Percentiles rank a stretch among this genome's conserved stretches.
Conservation (phyloP, 2,329 filamentous ascomycete species). For the Sphaerulina musiva region DNA sequence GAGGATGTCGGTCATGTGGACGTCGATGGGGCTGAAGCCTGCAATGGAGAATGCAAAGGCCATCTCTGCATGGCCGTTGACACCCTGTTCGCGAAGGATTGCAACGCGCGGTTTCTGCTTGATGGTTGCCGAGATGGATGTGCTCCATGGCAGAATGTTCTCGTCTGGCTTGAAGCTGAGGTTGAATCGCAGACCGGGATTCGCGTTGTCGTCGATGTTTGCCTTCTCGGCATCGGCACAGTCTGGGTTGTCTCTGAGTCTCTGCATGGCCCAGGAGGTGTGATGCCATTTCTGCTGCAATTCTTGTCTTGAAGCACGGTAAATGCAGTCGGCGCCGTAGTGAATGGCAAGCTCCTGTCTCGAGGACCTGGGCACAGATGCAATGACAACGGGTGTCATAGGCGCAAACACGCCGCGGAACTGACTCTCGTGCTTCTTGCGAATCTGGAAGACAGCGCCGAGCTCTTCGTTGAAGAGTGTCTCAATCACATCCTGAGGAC, state of each 20-base stretch:
- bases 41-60: constrained; percentile 89
- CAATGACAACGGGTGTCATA: constrained; percentile 77
- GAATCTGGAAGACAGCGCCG: constrained; percentile 91
- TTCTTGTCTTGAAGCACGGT: constrained; percentile 61
- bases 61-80: constrained; percentile 96
- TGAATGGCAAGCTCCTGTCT: constrained; percentile 74
- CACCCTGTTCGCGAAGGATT: constrained; percentile 89
- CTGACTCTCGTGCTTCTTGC: constrained; percentile 71
- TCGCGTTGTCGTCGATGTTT: constrained; percentile 63
- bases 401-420: constrained; percentile 85
- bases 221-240: constrained; percentile 80
- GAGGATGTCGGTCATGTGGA: constrained; percentile 92
- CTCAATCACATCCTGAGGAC: constrained; percentile 56
- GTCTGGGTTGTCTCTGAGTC: constrained; percentile 75
- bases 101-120: constrained; percentile 68
- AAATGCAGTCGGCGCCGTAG: constrained; percentile 61
- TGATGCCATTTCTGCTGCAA: constrained; percentile 84
- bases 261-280: constrained; percentile 88
- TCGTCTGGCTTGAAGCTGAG: constrained; percentile 75
- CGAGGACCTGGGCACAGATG: constrained; percentile 59
- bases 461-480: constrained; percentile 94
- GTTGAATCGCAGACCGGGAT: constrained; percentile 80
- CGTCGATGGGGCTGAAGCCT: constrained; percentile 84
- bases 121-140: constrained; percentile 56
- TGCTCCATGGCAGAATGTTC: constrained; percentile 62